These are phyloP conservation scores for Heliosperma pusillum DNA, from an alignment of 148 eudicot species.

Conservation along the genomic window DNA sequence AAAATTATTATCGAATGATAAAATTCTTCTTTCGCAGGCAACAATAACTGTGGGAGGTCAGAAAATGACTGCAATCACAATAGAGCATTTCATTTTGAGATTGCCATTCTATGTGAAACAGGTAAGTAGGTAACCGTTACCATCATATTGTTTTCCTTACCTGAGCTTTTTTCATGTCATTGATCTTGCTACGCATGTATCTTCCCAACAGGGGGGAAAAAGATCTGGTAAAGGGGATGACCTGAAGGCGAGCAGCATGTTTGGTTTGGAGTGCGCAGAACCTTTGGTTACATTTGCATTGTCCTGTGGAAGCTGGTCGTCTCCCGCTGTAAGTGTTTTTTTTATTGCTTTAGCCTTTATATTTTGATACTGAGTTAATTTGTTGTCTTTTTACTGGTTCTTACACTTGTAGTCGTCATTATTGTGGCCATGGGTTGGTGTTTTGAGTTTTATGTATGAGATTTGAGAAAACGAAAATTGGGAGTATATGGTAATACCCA, in stretches of 20 bases:
- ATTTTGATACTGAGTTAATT: too few relatives aligned
- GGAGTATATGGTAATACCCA: background rate
- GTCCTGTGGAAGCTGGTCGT: conserved; percentile 91
- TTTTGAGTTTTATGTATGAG: too few relatives aligned
- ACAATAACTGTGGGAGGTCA: conserved; percentile 63
- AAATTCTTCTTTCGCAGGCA: conserved; percentile 34
- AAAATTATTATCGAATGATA: background rate
- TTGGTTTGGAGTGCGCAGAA: conserved; percentile 77
- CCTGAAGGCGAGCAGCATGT: conserved; percentile 40
- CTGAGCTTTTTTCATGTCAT: background rate
- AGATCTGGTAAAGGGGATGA: conserved; percentile 47
- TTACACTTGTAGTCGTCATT: too few relatives aligned
- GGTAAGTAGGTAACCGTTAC: conserved; percentile 35
- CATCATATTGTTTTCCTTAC: background rate
- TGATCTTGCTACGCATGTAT: background rate
- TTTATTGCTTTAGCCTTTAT: too few relatives aligned
- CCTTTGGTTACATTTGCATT: conserved; percentile 88
- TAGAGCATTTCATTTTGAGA: conserved; percentile 73
- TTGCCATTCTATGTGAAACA: conserved; percentile 52
- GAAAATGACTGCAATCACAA: conserved; percentile 54
- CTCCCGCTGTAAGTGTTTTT: conserved; percentile 77
- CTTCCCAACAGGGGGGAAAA: conserved; percentile 35
- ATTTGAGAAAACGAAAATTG: too few relatives aligned
- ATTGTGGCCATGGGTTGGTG: too few relatives aligned
- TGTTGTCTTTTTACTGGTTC: too few relatives aligned